Evolutionary conservation across 75 land plant genomes (phyloP).

Genomic region (Chamaecyparis obtusa): DNA sequence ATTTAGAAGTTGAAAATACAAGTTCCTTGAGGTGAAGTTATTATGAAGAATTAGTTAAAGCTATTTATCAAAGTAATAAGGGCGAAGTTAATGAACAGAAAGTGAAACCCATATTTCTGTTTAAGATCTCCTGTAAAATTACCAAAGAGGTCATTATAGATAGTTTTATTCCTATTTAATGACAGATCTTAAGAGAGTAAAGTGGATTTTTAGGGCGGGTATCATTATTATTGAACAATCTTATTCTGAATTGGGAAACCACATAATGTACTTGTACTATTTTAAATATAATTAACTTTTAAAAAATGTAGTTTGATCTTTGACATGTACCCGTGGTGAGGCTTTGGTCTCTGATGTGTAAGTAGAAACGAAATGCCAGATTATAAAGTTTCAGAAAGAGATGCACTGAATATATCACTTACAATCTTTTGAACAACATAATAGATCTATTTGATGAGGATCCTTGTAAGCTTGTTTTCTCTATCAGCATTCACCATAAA

Average conservation of each 20-base stretch:
- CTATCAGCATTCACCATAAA: too few species aligned
- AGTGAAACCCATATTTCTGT: neutral
- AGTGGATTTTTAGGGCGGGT: neutral
- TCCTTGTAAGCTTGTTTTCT: too few species aligned
- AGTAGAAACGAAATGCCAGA: neutral
- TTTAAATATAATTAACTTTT: too few species aligned
- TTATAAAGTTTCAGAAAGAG: neutral
- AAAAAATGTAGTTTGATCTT: neutral
- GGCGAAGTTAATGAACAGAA: neutral
- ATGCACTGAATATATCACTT: neutral
- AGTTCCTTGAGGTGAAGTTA: neutral
- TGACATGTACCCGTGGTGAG: neutral
- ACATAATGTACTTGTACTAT: neutral
- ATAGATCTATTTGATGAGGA: too few species aligned
- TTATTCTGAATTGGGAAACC: neutral
- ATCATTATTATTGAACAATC: neutral
- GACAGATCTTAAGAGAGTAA: neutral
- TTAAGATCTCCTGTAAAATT: neutral
- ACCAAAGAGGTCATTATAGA: too few species aligned
- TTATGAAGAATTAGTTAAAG: neutral
- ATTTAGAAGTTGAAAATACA: too few species aligned
- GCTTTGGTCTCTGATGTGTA: neutral
- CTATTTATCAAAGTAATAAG: neutral
- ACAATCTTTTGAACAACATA: neutral
- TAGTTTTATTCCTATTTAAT: too few species aligned